Evolutionary conservation across 257 asterid species (phyloP).

Genomic region (Misopates orontium): DNA sequence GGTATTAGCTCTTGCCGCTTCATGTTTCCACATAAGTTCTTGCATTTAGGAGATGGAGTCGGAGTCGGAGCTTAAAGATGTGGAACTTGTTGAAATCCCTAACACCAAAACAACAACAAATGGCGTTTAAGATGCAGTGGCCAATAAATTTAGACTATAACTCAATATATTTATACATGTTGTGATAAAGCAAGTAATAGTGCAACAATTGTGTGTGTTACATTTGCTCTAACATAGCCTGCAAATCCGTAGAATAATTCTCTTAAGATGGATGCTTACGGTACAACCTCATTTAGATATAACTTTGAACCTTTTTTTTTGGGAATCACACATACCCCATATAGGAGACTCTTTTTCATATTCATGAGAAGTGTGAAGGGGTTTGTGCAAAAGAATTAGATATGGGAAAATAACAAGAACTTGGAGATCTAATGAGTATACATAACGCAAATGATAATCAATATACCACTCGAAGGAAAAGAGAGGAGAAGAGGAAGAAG

Average conservation of each 20-base stretch:
- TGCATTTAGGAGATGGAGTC: slow-evolving; percentile 35
- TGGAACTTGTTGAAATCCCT: slow-evolving; percentile 53
- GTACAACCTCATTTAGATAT: not conserved
- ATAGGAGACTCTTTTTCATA: not conserved
- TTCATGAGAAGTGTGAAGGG: no score
- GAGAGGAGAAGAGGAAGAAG: slow-evolving; percentile 9
- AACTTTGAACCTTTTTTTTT: not conserved
- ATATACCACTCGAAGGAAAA: no score
- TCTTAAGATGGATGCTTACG: slow-evolving; percentile 5
- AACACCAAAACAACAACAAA: slow-evolving; percentile 31
- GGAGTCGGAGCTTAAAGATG: slow-evolving; percentile 34
- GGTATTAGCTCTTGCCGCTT: not conserved
- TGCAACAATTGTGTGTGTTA: slow-evolving; percentile 13
- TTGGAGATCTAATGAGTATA: not conserved
- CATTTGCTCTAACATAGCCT: slow-evolving; percentile 8
- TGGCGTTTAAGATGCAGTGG: slow-evolving; percentile 22
- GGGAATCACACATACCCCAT: slow-evolving; percentile 12
- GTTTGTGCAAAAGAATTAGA: not conserved
- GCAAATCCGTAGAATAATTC: not conserved
- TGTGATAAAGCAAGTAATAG: slow-evolving; percentile 22
- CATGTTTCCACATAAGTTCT: slow-evolving; percentile 29
- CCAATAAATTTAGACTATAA: slow-evolving; percentile 27
- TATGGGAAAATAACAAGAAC: not conserved
- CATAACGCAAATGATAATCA: no score
- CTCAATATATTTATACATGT: slow-evolving; percentile 1